Base-by-base conservation (phyloP, 192 early-diverging fungal genomes). In the Coemansia sp. region DNA sequence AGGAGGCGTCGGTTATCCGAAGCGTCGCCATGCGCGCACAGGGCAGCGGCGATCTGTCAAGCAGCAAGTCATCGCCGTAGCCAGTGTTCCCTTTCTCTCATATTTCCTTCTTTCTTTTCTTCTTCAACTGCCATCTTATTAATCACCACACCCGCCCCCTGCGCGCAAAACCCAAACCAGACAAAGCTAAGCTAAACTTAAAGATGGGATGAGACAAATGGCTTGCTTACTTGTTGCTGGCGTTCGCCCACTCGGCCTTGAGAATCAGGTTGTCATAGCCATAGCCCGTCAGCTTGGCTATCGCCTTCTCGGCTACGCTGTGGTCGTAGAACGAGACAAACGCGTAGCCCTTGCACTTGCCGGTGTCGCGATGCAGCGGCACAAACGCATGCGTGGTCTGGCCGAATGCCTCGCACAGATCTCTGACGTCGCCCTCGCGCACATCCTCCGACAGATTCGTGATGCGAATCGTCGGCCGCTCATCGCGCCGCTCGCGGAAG, bases 201-300 rank as follows among this genome's bases (percentile, higher is more conserved):
- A n/a, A n/a, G 26, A 26, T 26, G 43, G 4, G 43, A 13, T 13
- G 43, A 4, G 43, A 13, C n/a, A n/a, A n/a, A n/a, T 9, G 43
- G 43, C 43, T 44, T 9, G 43, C 43, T 44, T 53, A 39, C 39
- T 19, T 40, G 38, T 18, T 67, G 63, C 60, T 49, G 40, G 37
- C 42, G 56, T 69, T 73, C 43, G 94, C 90, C 88, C 91, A 92
- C 77, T 98, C 95, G 62, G 90, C 94, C 67, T 85, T 87, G 63
- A 98, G 83, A 85, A 99, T 98, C 73, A 98, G 84, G 84, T 91
- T 95, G 83, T 97, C 96, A 82, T 95, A 99, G 70, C 95, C 95
- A 74, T 91, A 92, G 64, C 97, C 97, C 81, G 95, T 92, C 72
- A 99, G 89, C 69, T 88, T 89, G 65, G 86, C 85, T 69, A 95